Percentiles rank a stretch among this genome's conserved stretches.
Evolutionary conservation across 2,329 filamentous ascomycete species (phyloP).

Genomic region (Claviceps pazoutovae): DNA sequence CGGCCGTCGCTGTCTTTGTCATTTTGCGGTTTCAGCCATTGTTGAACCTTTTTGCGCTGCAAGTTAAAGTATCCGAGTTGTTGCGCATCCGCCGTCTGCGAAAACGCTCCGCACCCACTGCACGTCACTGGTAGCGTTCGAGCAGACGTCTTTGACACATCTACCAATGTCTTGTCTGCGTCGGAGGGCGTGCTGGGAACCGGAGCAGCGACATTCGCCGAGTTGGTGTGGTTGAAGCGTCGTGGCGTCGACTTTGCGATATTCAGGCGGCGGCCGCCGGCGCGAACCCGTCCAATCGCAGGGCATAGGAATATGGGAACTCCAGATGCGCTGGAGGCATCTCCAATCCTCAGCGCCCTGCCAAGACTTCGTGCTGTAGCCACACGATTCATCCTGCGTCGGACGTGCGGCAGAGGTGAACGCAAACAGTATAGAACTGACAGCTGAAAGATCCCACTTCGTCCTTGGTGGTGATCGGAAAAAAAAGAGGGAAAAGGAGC

Average conservation of each 20-base stretch:
- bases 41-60: constrained; percentile 34
- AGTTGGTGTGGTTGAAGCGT: constrained; percentile 14
- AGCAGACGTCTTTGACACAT: neutral
- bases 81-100: constrained; percentile 38
- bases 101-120: constrained; percentile 50
- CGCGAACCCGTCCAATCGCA: constrained; percentile 17
- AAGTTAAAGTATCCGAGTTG: constrained; percentile 44
- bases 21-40: constrained; percentile 23
- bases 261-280: constrained; percentile 1
- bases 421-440: too few relatives aligned
- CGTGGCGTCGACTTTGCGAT: constrained; percentile 9
- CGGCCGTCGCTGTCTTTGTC: constrained; percentile 6
- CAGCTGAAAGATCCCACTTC: too few relatives aligned
- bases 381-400: constrained; percentile 28
- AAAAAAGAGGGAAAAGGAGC: too few relatives aligned
- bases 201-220: neutral
- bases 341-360: constrained; percentile 27
- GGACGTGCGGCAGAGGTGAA: too few relatives aligned
- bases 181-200: constrained; percentile 1
- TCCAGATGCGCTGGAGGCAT: constrained; percentile 21
- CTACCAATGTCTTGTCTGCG: neutral
- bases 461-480: too few relatives aligned
- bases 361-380: constrained; percentile 29
- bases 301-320: constrained; percentile 37
- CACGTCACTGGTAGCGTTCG: constrained; percentile 41